Evolutionary conservation across 1,284 basidiomycete species (phyloP), one percentile per base, ranked within the genome.

Genomic region (Garcileccinum viscosum): DNA sequence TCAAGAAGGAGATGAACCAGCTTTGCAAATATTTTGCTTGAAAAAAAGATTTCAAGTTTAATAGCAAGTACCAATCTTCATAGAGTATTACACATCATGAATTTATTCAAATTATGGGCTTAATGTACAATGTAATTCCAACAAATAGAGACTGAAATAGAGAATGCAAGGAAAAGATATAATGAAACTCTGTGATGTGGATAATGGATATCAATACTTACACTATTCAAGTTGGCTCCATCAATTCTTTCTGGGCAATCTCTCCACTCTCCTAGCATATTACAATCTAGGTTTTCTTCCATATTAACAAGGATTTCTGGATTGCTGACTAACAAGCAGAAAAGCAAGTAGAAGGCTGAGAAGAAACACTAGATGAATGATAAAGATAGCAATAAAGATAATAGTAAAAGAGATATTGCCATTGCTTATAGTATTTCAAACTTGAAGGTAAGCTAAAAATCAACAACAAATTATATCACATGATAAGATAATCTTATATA

Each of bases 201-300:
- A 44, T 44, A 44, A 44, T 12, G 42, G 42, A 44, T 12, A 19
- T 12, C 42, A 5, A 44, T 44, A 5, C 42, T 44, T n/a, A 22
- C 22, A n/a, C 0, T 12, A 6, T n/a, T 22, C n/a, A n/a, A n/a
- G n/a, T n/a, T n/a, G 22, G 9, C 11, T n/a, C 11, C n/a, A 5
- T 44, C 42, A 22, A 19, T 44, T n/a, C 22, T 0, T n/a, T 22
- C 2, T 12, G 11, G 22, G n/a, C 5, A 22, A 44, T 5, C 11
- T 44, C 42, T n/a, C 22, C 22, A n/a, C 42, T 12, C 11, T 12
- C 12, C 42, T n/a, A 44, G 19, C n/a, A n/a, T n/a, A n/a, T n/a
- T n/a, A n/a, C n/a, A n/a, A n/a, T n/a, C 42, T 14, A 44, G n/a
- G 0, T n/a, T 22, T 44, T n/a, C 22, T 19, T 14, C 37, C 37